Evolutionary conservation across 495 filamentous ascomycete genomes (phyloP).

Genomic region (Cetradonia linearis): DNA sequence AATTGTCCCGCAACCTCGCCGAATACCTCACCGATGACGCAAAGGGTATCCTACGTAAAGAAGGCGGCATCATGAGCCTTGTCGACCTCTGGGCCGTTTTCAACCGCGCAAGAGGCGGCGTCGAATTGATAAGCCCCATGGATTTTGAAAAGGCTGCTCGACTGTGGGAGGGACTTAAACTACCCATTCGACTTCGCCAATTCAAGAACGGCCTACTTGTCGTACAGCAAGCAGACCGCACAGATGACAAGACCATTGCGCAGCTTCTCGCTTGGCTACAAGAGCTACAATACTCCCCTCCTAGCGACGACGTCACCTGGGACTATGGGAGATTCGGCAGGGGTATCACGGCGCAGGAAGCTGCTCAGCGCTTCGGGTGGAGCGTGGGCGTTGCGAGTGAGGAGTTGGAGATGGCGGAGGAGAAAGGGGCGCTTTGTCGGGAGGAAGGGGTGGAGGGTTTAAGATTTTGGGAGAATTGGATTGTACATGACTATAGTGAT

Average conservation of each 20-base stretch:
- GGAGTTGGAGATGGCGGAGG: constrained; percentile 94
- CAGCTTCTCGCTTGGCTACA: constrained; percentile 66
- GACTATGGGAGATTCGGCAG: constrained; percentile 67
- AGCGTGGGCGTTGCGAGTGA: constrained; percentile 96
- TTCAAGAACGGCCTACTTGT: constrained; percentile 91
- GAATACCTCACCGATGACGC: constrained; percentile 8
- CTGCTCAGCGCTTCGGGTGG: constrained; percentile 88
- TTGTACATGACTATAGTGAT: constrained; percentile 26
- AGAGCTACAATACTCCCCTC: constrained; percentile 55
- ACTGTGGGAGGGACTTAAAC: constrained; percentile 76
- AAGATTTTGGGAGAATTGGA: constrained; percentile 69
- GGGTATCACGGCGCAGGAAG: constrained; percentile 82
- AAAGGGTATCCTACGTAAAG: constrained; percentile 51
- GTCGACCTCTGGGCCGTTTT: constrained; percentile 97
- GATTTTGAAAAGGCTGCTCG: constrained; percentile 86
- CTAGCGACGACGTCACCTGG: constrained; percentile 56
- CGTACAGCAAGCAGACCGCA: constrained; percentile 79
- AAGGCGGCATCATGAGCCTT: constrained; percentile 88
- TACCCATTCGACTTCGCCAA: constrained; percentile 75
- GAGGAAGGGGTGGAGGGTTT: constrained; percentile 77
- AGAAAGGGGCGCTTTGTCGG: constrained; percentile 69
- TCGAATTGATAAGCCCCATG: constrained; percentile 83
- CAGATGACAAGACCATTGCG: constrained; percentile 79
- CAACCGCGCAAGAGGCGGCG: constrained; percentile 88
- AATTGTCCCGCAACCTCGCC: constrained; percentile 48